These are phyloP conservation scores for Globisporangium megalacanthum DNA, from an alignment of 352 stramenopile genomes.

Conservation along the genomic window DNA sequence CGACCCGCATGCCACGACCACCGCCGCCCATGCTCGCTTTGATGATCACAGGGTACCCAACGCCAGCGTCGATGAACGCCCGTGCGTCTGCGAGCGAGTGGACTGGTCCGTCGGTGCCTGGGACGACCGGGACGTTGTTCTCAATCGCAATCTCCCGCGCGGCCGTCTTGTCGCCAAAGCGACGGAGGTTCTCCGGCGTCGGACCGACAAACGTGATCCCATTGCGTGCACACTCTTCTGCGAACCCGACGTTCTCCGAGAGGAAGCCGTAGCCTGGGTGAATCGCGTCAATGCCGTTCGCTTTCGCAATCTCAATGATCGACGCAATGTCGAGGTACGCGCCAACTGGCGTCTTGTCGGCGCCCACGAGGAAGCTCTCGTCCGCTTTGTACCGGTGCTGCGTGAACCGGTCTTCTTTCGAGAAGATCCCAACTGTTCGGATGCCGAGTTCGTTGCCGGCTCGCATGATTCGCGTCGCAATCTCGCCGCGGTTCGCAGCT, in stretches of 20 bases:
- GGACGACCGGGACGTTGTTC: slow-evolving; percentile 84
- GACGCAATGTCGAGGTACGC: slow-evolving; percentile 95
- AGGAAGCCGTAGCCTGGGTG: slow-evolving; percentile 98
- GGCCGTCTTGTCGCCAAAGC: slow-evolving; percentile 88
- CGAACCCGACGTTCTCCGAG: slow-evolving; percentile 95
- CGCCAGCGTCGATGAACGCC: slow-evolving; percentile 87
- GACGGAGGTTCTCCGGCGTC: slow-evolving; percentile 88
- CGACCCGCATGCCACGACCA: slow-evolving; percentile 96
- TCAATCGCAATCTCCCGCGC: slow-evolving; percentile 88
- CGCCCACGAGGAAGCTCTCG: slow-evolving; percentile 92
- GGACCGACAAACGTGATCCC: slow-evolving; percentile 96
- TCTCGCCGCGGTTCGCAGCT: slow-evolving; percentile 97
- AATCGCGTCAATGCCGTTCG: slow-evolving; percentile 92
- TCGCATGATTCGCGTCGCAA: slow-evolving; percentile 96
- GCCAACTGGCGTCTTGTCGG: slow-evolving; percentile 88
- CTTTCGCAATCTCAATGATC: slow-evolving; percentile 91
- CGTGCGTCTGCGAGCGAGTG: slow-evolving; percentile 83
- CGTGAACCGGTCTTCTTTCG: slow-evolving; percentile 92
- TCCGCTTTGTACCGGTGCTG: slow-evolving; percentile 97
- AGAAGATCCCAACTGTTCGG: slow-evolving; percentile 88
- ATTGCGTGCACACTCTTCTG: slow-evolving; percentile 85
- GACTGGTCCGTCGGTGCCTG: slow-evolving; percentile 88
- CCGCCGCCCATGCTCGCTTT: slow-evolving; percentile 97
- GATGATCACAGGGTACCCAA: slow-evolving; percentile 96
- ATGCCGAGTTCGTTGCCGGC: slow-evolving; percentile 92